Base-by-base conservation (phyloP, 2,329 filamentous ascomycete species). In the Arthroderma sp. region DNA sequence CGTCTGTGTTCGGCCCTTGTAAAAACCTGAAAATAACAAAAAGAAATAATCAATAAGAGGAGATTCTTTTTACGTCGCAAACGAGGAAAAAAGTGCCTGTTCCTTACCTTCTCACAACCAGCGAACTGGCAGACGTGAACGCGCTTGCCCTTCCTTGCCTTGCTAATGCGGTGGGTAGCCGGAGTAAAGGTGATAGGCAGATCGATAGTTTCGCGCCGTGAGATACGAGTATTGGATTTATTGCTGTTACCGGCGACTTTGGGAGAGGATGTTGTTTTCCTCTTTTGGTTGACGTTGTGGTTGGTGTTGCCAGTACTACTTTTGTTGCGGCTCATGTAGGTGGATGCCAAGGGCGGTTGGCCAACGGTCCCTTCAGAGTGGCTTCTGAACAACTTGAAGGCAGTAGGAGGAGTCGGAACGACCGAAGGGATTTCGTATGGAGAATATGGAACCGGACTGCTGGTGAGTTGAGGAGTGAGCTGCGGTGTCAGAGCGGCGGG, bases 91-190 rank as follows among this genome's bases (percentile, higher is more conserved):
- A 43, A 43, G 41, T 6, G 28, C 15, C 22, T 38, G 33, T 34
- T 9, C 53, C 62, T 47, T 49, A 70, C 67, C 62, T 72, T 72
- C 48, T 59, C 60, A 52, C 69, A 72, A 34, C 68, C 67, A 10
- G 65, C 65, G 47, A 58, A 68, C 46, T 68, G 61, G 52, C 69
- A 72, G 6, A 61, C 61, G 51, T 72, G 69, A 9, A 72, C 69
- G 42, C 67, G 64, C 55, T 71, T 71, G 29, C 69, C 69, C 54
- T 72, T 72, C 58, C 70, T 72, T 8, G 69, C 69, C 53, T 71
- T 72, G 58, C 69, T 72, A 51, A 71, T 63, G 42, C 69, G 65
- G 50, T 64, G 64, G 32, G 69, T 71, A 15, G 68, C 71, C 22
- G 69, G 69, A 29, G 69, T 72, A 47, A 69, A 71, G 44, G 64